Percentiles rank a stretch among this genome's conserved stretches.
Evolutionary conservation across 2,329 filamentous ascomycete species (phyloP).

Genomic region (Aspergillus neoniger): DNA sequence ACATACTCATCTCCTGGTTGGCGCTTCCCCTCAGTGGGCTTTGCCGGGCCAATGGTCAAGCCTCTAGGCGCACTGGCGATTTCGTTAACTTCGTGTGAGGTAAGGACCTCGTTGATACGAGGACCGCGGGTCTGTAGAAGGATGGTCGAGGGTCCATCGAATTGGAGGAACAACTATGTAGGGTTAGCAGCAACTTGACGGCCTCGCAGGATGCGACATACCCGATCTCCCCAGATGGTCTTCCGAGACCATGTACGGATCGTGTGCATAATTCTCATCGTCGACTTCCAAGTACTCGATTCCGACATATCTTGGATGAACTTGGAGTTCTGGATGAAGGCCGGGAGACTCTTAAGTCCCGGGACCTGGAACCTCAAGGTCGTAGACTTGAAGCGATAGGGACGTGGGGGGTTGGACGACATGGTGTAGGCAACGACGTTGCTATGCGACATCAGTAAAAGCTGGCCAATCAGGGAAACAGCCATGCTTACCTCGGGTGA

Average conservation of each 20-base stretch:
- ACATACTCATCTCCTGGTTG: conserved; percentile 18
- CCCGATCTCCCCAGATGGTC: conserved; percentile 88
- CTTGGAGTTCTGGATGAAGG: conserved; percentile 67
- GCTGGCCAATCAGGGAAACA: not conserved
- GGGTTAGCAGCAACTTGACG: conserved; percentile 3
- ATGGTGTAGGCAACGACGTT: conserved; percentile 90
- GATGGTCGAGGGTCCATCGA: conserved; percentile 81
- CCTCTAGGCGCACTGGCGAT: conserved; percentile 82
- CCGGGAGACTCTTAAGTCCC: conserved; percentile 58
- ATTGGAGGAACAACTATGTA: conserved; percentile 75
- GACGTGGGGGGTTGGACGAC: conserved; percentile 69
- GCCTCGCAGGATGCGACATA: conserved; percentile 38
- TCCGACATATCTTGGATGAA: conserved; percentile 73
- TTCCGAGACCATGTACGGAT: conserved; percentile 75
- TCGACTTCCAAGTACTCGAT: conserved; percentile 70
- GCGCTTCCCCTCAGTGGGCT: conserved; percentile 19
- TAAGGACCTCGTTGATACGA: conserved; percentile 75
- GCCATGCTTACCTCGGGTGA: conserved; percentile 64
- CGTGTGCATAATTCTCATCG: conserved; percentile 66
- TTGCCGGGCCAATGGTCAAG: conserved; percentile 62
- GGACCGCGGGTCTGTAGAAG: conserved; percentile 86
- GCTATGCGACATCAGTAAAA: conserved; percentile 44
- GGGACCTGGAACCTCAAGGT: conserved; percentile 77
- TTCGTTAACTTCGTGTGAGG: conserved; percentile 79
- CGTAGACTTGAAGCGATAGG: conserved; percentile 84